Evolutionary conservation across 805 yeast species (phyloP).

Genomic region (Suhomyces vadensis): DNA sequence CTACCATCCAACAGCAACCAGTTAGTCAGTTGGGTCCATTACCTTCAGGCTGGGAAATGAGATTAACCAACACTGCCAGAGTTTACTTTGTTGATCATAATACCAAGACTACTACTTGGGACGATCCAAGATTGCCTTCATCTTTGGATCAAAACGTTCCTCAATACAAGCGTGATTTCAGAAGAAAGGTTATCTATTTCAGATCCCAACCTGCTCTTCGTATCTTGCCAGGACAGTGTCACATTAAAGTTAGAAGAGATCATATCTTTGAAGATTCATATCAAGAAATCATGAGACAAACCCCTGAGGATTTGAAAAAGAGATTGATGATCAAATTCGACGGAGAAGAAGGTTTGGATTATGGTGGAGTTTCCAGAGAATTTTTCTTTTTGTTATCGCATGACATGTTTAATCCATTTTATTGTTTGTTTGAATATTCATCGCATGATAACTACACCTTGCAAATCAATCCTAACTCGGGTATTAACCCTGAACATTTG

Average conservation of each 20-base stretch:
- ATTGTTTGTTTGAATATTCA: conserved; percentile 94
- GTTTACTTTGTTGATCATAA: conserved; percentile 98
- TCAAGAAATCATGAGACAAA: conserved; percentile 98
- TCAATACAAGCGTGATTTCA: conserved; percentile 97
- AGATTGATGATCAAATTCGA: conserved; percentile 97
- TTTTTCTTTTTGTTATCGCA: conserved; percentile 95
- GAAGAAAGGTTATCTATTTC: conserved; percentile 96
- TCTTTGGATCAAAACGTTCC: conserved; percentile 98
- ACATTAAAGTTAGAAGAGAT: conserved; percentile 94
- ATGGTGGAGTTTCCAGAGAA: conserved; percentile 99
- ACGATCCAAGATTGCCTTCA: conserved; percentile 97
- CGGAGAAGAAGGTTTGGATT: conserved; percentile 99
- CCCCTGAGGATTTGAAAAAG: conserved; percentile 97
- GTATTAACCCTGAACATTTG: conserved; percentile 96
- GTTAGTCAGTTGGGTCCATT: conserved; percentile 96
- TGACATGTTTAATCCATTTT: conserved; percentile 98
- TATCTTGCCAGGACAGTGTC: conserved; percentile 98
- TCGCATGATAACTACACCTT: conserved; percentile 97
- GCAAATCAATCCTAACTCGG: conserved; percentile 97
- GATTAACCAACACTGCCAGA: conserved; percentile 96
- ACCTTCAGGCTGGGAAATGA: conserved; percentile 99
- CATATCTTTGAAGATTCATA: conserved; percentile 96
- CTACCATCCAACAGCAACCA: conserved; percentile 96
- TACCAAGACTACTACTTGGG: conserved; percentile 99
- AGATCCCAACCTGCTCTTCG: conserved; percentile 97